A percentile compares a stretch with the other conserved stretches of the same genome.
phyloP scores from a whole-genome alignment of 495 filamentous ascomycete genomes.

The Penicillium coffeae region DNA sequence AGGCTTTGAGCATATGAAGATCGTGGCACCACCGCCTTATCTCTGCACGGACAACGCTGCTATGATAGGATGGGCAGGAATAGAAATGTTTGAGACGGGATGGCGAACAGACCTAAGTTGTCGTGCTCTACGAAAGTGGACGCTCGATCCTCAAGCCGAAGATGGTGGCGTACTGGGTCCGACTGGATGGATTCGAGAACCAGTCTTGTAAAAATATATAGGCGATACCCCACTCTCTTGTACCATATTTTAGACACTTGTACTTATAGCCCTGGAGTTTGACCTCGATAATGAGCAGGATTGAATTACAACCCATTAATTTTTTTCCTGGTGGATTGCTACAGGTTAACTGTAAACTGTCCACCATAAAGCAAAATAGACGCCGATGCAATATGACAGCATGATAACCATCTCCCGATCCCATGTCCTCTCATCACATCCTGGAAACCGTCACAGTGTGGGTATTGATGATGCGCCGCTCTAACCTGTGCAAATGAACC shows the following conservation, averaged over 20 bases:
- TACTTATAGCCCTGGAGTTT: neutral
- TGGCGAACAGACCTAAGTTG: slow-evolving; percentile 59
- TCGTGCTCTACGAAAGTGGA: slow-evolving; percentile 68
- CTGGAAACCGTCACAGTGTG: slow-evolving; percentile 20
- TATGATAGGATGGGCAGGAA: slow-evolving; percentile 96
- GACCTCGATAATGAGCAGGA: neutral
- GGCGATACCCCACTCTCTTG: slow-evolving; percentile 13
- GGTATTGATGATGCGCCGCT: slow-evolving; percentile 33
- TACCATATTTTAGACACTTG: slow-evolving; percentile 1
- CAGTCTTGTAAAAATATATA: slow-evolving; percentile 13
- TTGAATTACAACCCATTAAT: slow-evolving; percentile 6
- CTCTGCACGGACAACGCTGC: slow-evolving; percentile 93
- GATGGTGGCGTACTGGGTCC: slow-evolving; percentile 51
- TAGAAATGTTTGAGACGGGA: slow-evolving; percentile 86
- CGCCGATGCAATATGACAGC: slow-evolving; percentile 27
- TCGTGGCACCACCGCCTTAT: slow-evolving; percentile 68
- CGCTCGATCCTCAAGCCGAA: slow-evolving; percentile 58
- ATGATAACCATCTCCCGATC: slow-evolving; percentile 8
- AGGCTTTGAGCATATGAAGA: slow-evolving; percentile 56
- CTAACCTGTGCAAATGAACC: slow-evolving; percentile 24
- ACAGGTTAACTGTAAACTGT: neutral
- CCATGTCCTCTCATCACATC: slow-evolving; percentile 18
- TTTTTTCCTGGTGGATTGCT: neutral
- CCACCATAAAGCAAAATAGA: slow-evolving; percentile 17
- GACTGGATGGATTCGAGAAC: slow-evolving; percentile 32